Evolutionary conservation across 805 yeast genomes (phyloP), one percentile per base, ranked within the genome.

Genomic region (Nakazawaea wyomingensis): DNA sequence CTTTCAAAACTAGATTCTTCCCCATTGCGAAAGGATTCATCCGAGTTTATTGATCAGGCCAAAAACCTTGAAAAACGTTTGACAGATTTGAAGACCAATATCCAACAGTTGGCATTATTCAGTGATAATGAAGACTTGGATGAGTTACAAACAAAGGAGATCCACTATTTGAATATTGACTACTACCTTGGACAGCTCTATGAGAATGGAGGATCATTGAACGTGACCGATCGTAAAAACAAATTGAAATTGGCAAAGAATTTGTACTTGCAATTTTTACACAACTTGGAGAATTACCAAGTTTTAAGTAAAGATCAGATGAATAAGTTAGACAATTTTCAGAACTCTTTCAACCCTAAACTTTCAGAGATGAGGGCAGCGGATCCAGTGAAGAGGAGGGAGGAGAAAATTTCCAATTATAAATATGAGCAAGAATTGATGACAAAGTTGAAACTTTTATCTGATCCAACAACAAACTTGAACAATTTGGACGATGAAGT

Each of bases 111-210:
- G 14, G 68, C 78, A 2, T 57, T 88, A 19, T 88, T 85, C 62
- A 83, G 91, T 52, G 61, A 64, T 10, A 87, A 87, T 57, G 96
- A 89, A 56, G 54, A 70, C 0, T 45, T 85, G 2, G 85, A 79
- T 0, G 97, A 89, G 52, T 54, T 89, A 9, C 67, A 74, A 31
- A 82, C 95, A 0, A 57, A 64, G 4, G 78, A 85, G 34, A 56
- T 89, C 16, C 78, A 76, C 44, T 85, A 74, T 50, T 56, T 86
- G 16, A 64, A 75, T 4, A 54, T 83, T 1, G 80, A 80, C 47
- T 88, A 69, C 56, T 73, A 79, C 50, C 53, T 84, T 29, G 95
- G 78, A 6, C 49, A 50, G 22, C 44, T 61, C 5, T 47, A 62
- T 32, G 72, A 65, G 43, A 50, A 50, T 35, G 46, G 48, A 5